Conservation (phyloP, 148 eudicot genomes). For the Chenopodium album region DNA sequence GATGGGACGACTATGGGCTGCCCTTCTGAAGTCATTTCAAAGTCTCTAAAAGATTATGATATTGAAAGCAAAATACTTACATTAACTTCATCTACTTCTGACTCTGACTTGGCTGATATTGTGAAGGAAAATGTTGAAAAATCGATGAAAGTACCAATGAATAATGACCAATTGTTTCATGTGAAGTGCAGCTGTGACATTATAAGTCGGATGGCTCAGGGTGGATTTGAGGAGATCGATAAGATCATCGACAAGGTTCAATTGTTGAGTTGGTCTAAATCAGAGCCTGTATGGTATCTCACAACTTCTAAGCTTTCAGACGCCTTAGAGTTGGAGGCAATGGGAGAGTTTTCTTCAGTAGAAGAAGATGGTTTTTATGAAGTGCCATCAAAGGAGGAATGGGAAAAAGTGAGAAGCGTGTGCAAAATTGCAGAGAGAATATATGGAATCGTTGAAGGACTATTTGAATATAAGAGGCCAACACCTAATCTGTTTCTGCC, state of each 20-base stretch:
- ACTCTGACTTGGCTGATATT: background rate
- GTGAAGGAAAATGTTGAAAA: slow-evolving; percentile 26
- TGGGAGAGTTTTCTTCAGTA: too few relatives aligned
- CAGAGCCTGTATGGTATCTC: slow-evolving; percentile 27
- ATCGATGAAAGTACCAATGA: slow-evolving; percentile 4
- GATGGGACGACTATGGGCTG: background rate
- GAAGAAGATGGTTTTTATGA: too few relatives aligned
- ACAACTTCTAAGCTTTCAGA: slow-evolving; percentile 14
- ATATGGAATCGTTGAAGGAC: slow-evolving; percentile 11
- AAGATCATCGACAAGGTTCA: slow-evolving; percentile 19
- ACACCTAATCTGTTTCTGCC: slow-evolving; percentile 31
- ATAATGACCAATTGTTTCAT: slow-evolving; percentile 31
- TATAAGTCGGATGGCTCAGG: slow-evolving; percentile 15
- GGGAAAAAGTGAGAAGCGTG: slow-evolving; percentile 28
- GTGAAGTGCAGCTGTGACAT: slow-evolving; percentile 21
- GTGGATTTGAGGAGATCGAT: slow-evolving; percentile 17
- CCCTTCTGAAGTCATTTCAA: background rate
- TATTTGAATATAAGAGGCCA: slow-evolving; percentile 24
- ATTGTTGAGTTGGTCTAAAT: slow-evolving; percentile 3
- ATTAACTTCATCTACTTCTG: background rate
- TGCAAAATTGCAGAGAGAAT: slow-evolving; percentile 23
- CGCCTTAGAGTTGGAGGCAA: background rate
- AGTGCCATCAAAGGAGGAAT: slow-evolving; percentile 21
- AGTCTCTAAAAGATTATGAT: slow-evolving; percentile 8
- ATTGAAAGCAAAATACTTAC: slow-evolving; percentile 16